A percentile compares a stretch with the other conserved stretches of the same genome.
Evolutionary conservation across 2,329 filamentous ascomycete genomes (phyloP).

Genomic region (Tolypocladium ovalisporum): DNA sequence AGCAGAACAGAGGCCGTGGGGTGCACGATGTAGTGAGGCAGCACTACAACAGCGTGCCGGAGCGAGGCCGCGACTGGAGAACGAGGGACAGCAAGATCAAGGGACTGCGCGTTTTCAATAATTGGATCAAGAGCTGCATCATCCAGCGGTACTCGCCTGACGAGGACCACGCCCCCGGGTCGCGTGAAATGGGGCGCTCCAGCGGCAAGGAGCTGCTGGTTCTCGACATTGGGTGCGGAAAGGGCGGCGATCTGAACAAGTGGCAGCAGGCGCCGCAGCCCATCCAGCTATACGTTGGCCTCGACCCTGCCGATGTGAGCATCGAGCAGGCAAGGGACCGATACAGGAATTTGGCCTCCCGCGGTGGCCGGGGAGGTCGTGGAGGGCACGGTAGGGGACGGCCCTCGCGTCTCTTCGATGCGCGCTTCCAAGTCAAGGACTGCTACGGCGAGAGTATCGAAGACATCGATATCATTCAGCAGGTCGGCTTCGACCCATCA

Average conservation of each 20-base stretch:
- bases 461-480: constrained; percentile 67
- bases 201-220: constrained; percentile 59
- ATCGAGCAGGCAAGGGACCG: constrained; percentile 84
- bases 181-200: constrained; percentile 39
- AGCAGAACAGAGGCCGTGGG: constrained; percentile 33
- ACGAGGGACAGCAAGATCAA: constrained; percentile 92
- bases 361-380: constrained; percentile 44
- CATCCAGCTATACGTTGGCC: constrained; percentile 86
- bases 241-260: constrained; percentile 89
- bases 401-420: constrained; percentile 60
- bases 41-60: constrained; percentile 92
- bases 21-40: constrained; percentile 79
- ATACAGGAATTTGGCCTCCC: constrained; percentile 60
- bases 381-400: constrained; percentile 37
- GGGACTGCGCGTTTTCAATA: constrained; percentile 89
- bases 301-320: constrained; percentile 86
- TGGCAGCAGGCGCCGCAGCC: constrained; percentile 91
- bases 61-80: constrained; percentile 89
- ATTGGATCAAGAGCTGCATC: constrained; percentile 96
- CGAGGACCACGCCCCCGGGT: constrained; percentile 58
- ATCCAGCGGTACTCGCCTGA: constrained; percentile 92
- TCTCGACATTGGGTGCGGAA: constrained; percentile 91
- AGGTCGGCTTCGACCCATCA: constrained; percentile 79
- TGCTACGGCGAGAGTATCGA: constrained; percentile 81
- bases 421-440: constrained; percentile 81